Base-by-base conservation (phyloP, 345 rosid species). In the Schrenkiella parvula region DNA sequence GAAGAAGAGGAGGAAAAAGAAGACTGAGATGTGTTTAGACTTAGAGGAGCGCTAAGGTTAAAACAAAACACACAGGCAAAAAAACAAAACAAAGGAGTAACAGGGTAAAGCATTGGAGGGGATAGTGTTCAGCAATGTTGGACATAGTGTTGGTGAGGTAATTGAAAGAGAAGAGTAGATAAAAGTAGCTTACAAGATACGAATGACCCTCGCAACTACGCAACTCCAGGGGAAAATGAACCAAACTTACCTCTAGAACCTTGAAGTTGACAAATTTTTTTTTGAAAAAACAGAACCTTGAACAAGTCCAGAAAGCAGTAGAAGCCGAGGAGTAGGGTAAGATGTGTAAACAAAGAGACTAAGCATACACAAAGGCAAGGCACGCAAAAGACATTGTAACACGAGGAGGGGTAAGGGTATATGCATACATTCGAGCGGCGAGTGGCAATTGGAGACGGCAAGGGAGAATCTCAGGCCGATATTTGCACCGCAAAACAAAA, bases 401-500 rank as follows among this genome's bases (percentile, higher is more conserved):
- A 42, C 23, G 23, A 23, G 18, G 44, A 43, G 37, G 18, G 19
- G 44, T 10, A 31, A 54, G 48, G 37, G 43, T 32, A 46, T 37
- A 11, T 15, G 43, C 73, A 17, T 74, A 74, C 78, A 67, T 59
- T 48, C 21, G 72, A 67, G 63, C 68, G 43, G 63, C 39, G 29
- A 67, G 63, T 51, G 63, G 47, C 31, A 68, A 74, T 51, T 67
- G 64, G 43, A 46, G 77, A 56, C 59, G 72, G 51, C 31, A 65
- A 59, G 57, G 59, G 56, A 66, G 53, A 66, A 57, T 65, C 32
- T 72, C 48, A 35, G 55, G 42, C 23, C 15, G 41, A 31, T 52
- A 42, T 63, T 34, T 51, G 56, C 76, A 72, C 14, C 44, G 18
- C 11, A 39, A 10, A 59, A 59, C 31, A 50, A 55, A 31, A 31